These are phyloP conservation scores for Aspergillus sp. DNA, from an alignment of 2,329 filamentous ascomycete species.

Conservation along the genomic window DNA sequence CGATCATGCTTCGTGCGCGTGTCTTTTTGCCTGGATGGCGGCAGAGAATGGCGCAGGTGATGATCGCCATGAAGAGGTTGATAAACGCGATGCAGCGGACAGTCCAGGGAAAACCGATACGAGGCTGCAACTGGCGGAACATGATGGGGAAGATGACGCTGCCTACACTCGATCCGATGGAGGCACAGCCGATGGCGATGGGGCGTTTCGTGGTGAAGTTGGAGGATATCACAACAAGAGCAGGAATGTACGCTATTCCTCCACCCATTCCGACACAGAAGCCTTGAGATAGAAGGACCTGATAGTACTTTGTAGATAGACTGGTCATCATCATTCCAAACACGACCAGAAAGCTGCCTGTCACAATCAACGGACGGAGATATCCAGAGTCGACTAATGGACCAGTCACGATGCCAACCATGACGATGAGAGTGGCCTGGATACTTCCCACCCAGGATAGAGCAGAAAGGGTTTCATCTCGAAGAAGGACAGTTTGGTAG, in stretches of 20 bases:
- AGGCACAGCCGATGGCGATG: slow-evolving; percentile 53
- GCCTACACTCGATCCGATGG: slow-evolving; percentile 54
- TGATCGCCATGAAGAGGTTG: slow-evolving; percentile 36
- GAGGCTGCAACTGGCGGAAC: slow-evolving; percentile 49
- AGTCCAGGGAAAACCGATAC: slow-evolving; percentile 57
- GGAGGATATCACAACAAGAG: slow-evolving; percentile 25
- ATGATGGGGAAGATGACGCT: slow-evolving; percentile 58
- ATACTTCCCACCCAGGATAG: too few relatives aligned
- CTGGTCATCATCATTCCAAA: too few relatives aligned
- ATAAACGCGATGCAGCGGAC: slow-evolving; percentile 54
- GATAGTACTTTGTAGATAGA: too few relatives aligned
- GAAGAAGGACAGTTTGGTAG: too few relatives aligned
- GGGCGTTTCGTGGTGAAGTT: slow-evolving; percentile 43
- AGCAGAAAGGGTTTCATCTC: too few relatives aligned
- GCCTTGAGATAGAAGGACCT: too few relatives aligned
- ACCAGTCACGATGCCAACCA: too few relatives aligned
- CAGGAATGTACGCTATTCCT: slow-evolving; percentile 31
- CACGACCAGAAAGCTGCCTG: too few relatives aligned
- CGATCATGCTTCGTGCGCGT: slow-evolving; percentile 1
- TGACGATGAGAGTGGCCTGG: too few relatives aligned
- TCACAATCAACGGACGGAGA: too few relatives aligned
- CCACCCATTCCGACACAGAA: too few relatives aligned
- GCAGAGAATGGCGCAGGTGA: slow-evolving; percentile 33
- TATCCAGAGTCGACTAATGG: too few relatives aligned
- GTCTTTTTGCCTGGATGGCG: slow-evolving; percentile 32